A percentile compares a stretch with the other conserved stretches of the same genome.
phyloP scores from a whole-genome alignment of 805 yeast species.

The Metschnikowia amazonensis region DNA sequence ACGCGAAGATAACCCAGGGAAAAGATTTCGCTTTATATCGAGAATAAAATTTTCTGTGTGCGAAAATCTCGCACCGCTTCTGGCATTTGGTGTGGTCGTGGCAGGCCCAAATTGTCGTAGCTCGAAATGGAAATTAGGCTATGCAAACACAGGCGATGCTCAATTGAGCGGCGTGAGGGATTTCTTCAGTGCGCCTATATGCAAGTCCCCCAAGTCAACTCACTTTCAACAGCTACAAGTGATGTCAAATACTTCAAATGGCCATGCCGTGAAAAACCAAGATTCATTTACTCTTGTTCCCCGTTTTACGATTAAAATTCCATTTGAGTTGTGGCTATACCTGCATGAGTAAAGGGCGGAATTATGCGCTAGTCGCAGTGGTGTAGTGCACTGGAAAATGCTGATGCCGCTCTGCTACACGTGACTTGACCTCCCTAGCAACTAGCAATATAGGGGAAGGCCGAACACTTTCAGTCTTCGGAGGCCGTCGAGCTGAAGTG shows the following conservation, averaged over 20 bases:
- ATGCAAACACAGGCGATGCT: constrained; percentile 2
- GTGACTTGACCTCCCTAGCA: background rate
- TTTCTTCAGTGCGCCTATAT: background rate
- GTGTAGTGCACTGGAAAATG: background rate
- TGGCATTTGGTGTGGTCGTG: constrained; percentile 3
- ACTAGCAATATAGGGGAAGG: background rate
- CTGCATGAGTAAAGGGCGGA: background rate
- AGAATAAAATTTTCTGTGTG: constrained; percentile 2
- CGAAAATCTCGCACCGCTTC: constrained; percentile 3
- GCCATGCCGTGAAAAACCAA: too few species aligned
- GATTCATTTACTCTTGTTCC: too few species aligned
- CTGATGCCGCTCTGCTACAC: background rate
- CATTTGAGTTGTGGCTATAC: background rate
- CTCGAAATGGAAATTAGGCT: background rate
- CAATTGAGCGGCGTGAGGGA: constrained; percentile 1
- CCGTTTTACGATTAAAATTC: background rate
- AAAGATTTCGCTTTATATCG: constrained; percentile 6
- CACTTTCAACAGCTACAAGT: background rate
- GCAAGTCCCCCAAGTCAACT: background rate
- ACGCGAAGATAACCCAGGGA: background rate
- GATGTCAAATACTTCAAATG: too few species aligned
- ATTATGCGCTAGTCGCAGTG: background rate
- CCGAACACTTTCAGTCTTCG: background rate
- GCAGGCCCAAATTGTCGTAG: background rate
- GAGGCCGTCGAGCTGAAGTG: background rate